A percentile compares a stretch with the other conserved stretches of the same genome.
Evolutionary conservation across 495 filamentous ascomycete genomes (phyloP).

Genomic region (Daldinia grandis): DNA sequence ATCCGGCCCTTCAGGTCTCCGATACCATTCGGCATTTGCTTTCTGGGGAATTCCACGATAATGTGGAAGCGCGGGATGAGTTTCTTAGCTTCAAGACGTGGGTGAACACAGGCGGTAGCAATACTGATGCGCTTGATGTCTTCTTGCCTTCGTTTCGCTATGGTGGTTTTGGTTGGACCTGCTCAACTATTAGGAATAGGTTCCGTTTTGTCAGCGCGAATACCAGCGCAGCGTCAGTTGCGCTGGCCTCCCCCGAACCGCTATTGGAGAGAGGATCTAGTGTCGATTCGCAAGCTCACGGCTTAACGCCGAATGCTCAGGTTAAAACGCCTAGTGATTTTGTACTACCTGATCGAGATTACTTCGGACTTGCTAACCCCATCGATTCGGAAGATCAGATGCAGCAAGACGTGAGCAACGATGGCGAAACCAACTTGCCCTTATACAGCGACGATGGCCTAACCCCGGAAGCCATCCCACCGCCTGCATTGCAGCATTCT

Average conservation of each 20-base stretch:
- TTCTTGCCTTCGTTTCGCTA: conserved; percentile 60
- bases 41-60: conserved; percentile 51
- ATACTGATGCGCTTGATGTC: conserved; percentile 56
- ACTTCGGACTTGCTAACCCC: conserved; percentile 48
- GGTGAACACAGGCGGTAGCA: conserved; percentile 60
- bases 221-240: conserved; percentile 38
- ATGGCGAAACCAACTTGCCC: conserved; percentile 18
- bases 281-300: conserved; percentile 37
- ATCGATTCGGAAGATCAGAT: conserved; percentile 23
- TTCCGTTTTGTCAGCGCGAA: conserved; percentile 68
- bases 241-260: conserved; percentile 49
- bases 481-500: conserved; percentile 43
- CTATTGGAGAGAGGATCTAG: conserved; percentile 39
- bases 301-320: conserved; percentile 39
- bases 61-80: conserved; percentile 47
- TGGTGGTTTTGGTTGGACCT: conserved; percentile 68
- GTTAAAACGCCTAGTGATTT: conserved; percentile 43
- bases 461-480: conserved; percentile 34
- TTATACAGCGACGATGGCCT: conserved; percentile 42
- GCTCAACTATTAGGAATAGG: conserved; percentile 67
- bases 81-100: conserved; percentile 69
- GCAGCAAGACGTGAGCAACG: conserved; percentile 31
- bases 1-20: conserved; percentile 62
- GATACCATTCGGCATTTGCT: conserved; percentile 60
- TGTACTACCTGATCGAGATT: conserved; percentile 45